Evolutionary conservation across 495 filamentous ascomycete genomes (phyloP).

Genomic region (Margaritispora aquatica): DNA sequence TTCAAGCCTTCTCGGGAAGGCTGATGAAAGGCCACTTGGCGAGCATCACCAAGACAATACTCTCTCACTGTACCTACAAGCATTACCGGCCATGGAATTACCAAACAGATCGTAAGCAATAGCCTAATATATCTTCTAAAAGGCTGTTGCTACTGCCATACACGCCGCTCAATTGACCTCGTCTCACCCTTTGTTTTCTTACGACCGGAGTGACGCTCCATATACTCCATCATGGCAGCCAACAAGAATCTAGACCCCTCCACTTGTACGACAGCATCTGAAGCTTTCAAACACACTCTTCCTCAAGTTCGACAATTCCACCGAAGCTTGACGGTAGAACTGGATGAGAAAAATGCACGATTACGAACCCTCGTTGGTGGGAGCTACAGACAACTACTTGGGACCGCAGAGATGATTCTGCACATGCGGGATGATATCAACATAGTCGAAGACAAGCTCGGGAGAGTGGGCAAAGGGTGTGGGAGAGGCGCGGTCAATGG

Average conservation of each 20-base stretch:
- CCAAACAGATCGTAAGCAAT: background rate
- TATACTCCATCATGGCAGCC: constrained; percentile 14
- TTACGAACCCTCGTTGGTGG: constrained; percentile 89
- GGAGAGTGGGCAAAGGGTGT: constrained; percentile 68
- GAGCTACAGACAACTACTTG: constrained; percentile 86
- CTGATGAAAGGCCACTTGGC: background rate
- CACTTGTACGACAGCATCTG: constrained; percentile 13
- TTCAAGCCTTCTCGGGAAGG: background rate
- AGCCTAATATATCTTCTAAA: too few relatives aligned
- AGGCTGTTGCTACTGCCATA: too few relatives aligned
- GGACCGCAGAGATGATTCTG: constrained; percentile 88
- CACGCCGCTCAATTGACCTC: too few relatives aligned
- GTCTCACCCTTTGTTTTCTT: background rate
- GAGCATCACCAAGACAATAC: background rate
- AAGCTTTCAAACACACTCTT: constrained; percentile 31
- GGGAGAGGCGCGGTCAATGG: constrained; percentile 65
- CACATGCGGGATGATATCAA: constrained; percentile 78
- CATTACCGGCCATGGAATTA: background rate
- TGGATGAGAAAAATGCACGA: constrained; percentile 79
- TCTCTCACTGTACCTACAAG: background rate
- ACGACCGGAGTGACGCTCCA: background rate
- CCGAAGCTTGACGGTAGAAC: constrained; percentile 42
- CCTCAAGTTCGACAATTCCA: constrained; percentile 59
- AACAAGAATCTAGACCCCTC: constrained; percentile 18
- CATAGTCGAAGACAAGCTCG: constrained; percentile 61